phyloP scores from a whole-genome alignment of 768 basidiomycete species.

The Boletus reticulatus region DNA sequence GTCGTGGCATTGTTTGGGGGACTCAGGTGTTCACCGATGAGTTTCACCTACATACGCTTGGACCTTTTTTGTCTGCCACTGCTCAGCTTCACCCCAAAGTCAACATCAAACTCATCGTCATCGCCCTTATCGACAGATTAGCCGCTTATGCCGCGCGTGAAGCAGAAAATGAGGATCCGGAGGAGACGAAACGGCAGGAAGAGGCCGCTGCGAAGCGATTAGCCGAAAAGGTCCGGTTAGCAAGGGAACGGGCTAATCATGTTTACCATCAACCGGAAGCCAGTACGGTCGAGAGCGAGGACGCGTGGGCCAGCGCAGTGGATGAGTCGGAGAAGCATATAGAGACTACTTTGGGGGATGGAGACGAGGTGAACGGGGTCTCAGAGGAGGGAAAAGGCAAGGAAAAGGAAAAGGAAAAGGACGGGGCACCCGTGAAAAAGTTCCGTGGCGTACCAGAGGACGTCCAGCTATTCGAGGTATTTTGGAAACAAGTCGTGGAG shows the following conservation, averaged over 20 bases:
- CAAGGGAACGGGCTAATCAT: slow-evolving; percentile 58
- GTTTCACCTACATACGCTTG: slow-evolving; percentile 95
- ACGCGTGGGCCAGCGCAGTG: slow-evolving; percentile 25
- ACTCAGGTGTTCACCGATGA: slow-evolving; percentile 96
- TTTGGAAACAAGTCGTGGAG: slow-evolving; percentile 98
- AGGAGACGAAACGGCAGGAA: slow-evolving; percentile 90
- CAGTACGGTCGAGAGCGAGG: slow-evolving; percentile 19
- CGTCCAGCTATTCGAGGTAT: slow-evolving; percentile 95
- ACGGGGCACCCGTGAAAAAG: slow-evolving; percentile 59
- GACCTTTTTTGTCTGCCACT: slow-evolving; percentile 93
- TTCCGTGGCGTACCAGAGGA: slow-evolving; percentile 95
- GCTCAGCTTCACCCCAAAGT: slow-evolving; percentile 97
- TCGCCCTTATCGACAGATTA: slow-evolving; percentile 93
- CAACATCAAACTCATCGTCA: slow-evolving; percentile 98
- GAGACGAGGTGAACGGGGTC: slow-evolving; percentile 18
- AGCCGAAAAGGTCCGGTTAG: slow-evolving; percentile 79
- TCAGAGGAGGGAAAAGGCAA: slow-evolving; percentile 37
- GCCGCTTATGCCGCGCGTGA: slow-evolving; percentile 96
- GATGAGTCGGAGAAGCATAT: slow-evolving; percentile 22
- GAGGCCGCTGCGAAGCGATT: slow-evolving; percentile 88
- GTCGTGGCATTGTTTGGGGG: too few relatives aligned
- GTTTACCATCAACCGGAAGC: slow-evolving; percentile 41
- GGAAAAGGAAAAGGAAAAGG: slow-evolving; percentile 67
- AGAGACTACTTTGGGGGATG: neutral
- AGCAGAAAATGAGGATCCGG: slow-evolving; percentile 94